Conservation (phyloP, 306 rosid genomes). For the Ormosia emarginata region DNA sequence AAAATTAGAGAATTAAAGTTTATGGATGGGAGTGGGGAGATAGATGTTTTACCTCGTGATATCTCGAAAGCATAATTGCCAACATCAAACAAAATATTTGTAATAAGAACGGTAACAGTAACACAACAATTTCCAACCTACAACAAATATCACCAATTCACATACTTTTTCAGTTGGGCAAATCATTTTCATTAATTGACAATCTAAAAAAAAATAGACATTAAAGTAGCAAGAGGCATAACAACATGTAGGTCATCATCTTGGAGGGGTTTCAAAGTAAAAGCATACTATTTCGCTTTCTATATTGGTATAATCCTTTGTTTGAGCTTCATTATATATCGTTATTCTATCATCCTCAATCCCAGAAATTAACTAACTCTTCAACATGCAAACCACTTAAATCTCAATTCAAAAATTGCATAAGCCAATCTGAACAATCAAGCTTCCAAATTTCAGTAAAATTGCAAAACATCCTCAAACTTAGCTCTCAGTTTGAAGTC, state of each 20-base stretch:
- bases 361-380: background rate
- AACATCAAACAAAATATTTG: too few species aligned
- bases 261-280: background rate
- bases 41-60: too few species aligned
- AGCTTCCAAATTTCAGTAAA: background rate
- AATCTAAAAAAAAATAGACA: too few species aligned
- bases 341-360: background rate
- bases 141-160: too few species aligned
- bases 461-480: background rate
- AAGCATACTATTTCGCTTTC: background rate
- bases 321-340: background rate
- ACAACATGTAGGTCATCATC: background rate
- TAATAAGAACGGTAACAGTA: too few species aligned
- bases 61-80: too few species aligned
- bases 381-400: background rate
- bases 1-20: too few species aligned
- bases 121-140: too few species aligned
- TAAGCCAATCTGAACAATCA: background rate
- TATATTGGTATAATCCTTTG: background rate
- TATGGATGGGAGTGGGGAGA: too few species aligned
- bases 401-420: background rate
- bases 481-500: background rate
- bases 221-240: too few species aligned
- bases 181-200: too few species aligned
- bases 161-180: too few species aligned